Evolutionary conservation across 257 asterid species (phyloP), one percentile per base, ranked within the genome.

Genomic region (Jacaranda copaia): DNA sequence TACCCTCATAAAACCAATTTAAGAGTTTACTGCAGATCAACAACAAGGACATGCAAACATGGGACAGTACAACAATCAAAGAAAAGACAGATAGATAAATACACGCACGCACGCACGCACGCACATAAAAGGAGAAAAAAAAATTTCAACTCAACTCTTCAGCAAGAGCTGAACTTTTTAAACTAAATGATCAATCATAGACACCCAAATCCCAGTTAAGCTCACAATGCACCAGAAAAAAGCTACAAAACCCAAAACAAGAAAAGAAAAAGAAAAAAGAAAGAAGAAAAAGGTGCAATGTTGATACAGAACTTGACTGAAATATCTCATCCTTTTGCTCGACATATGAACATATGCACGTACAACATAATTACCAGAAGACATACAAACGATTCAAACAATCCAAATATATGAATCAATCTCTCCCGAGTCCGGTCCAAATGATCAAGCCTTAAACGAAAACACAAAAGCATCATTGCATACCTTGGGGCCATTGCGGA

Each of bases 401-500:
- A 32, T 25, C 69, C 4, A 74, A n/a, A 77, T 8, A 48, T 43
- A 36, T 4, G 35, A 65, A 62, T 8, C 25, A 52, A 52, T 68
- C 57, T 53, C 73, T 1, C 11, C 1, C 2, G 32, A 25, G 32
- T 25, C 13, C 67, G 9, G 18, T 11, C 48, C 15, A 60, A 11
- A 36, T 60, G 13, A 53, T 36, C 42, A 40, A 39, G 6, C 48
- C 19, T 5, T 65, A 1, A 66, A 52, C 25, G 39, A 62, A 55
- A 63, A 14, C 14, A 18, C 11, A 80, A 73, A 53, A 46, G 32
- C 35, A 73, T 1, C 38, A 35, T 45, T 5, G 40, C 56, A 43
- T 76, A 88, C 98, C 96, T 81, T 79, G 85, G 57, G 96, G 96
- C 98, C 99, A 95, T 77, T 79, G 85, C 1, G 99, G 97, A 73